Base-by-base conservation (phyloP, 495 filamentous ascomycete species). In the Staphylotrichum longicolle region DNA sequence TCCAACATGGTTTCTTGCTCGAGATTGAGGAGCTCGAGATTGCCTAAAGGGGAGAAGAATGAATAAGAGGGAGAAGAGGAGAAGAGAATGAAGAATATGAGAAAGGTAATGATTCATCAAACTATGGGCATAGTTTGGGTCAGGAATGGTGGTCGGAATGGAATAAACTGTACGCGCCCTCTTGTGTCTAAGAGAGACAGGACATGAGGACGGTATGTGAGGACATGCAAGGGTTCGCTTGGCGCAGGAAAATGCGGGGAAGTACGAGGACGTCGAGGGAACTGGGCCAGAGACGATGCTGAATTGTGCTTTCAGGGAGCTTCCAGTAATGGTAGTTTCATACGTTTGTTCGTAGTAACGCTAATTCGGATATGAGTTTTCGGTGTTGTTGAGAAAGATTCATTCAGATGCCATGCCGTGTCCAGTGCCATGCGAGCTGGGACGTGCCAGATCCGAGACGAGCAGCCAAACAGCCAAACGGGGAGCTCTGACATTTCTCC, bases 401-500 rank as follows among this genome's bases (percentile, higher is more conserved):
- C 5, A 5, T 39, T 5, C 10, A 10, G 37, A 39, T 39, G 5
- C 37, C 6, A 1, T 7, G 37, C 37, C 10, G 6, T 39, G 6
- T 39, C 37, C 10, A 10, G 37, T 39, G 37, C 37, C 20, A 27
- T 27, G 0, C 20, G 20, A 27, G 20, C 20, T 27, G 20, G 20
- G 20, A 27, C 20, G 20, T 39, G 37, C 37, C 37, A 39, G 37
- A 10, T 39, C 10, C 6, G 37, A 34, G 47, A 14, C 45, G n/a
- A 6, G 20, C 5, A 6, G 20, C 5, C 37, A 8, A 44, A 37
- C 37, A 10, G 42, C 30, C 27, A 33, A 14, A 44, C 39, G 12
- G 32, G 57, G 47, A 63, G 56, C 62, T 64, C 27, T 60, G 57
- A 20, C 14, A 44, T 58, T 63, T 59, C 56, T 66, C 64, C 64